These are phyloP conservation scores for Phytopythium mirpurense DNA, from an alignment of 352 stramenopile genomes.

Conservation along the genomic window DNA sequence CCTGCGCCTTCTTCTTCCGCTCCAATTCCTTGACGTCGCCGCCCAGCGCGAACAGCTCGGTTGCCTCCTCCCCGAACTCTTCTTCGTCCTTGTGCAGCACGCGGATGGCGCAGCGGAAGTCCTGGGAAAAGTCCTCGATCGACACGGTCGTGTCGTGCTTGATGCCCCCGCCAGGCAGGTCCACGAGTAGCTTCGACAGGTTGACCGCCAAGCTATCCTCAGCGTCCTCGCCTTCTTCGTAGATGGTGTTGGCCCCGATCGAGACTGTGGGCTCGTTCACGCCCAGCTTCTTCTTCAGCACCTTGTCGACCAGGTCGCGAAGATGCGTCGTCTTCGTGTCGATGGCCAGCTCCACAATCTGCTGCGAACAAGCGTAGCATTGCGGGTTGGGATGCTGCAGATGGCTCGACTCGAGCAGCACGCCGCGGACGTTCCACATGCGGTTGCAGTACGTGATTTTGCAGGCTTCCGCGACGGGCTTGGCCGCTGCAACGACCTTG, in stretches of 20 bases:
- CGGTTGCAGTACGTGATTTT: conserved; percentile 95
- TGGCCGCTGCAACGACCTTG: conserved; percentile 62
- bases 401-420: conserved; percentile 88
- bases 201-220: conserved; percentile 81
- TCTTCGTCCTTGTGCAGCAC: conserved; percentile 64
- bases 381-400: conserved; percentile 90
- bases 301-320: conserved; percentile 67
- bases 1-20: conserved; percentile 13
- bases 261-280: conserved; percentile 89
- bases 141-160: conserved; percentile 89
- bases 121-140: conserved; percentile 95
- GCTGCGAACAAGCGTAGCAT: conserved; percentile 96
- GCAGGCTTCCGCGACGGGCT: conserved; percentile 71
- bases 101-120: conserved; percentile 85
- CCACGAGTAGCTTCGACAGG: conserved; percentile 79
- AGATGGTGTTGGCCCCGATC: conserved; percentile 86
- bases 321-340: conserved; percentile 86
- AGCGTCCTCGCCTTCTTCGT: conserved; percentile 94
- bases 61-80: conserved; percentile 63
- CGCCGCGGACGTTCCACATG: conserved; percentile 86
- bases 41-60: conserved; percentile 71
- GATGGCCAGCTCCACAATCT: conserved; percentile 87
- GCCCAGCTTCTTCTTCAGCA: conserved; percentile 86
- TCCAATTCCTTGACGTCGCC: conserved; percentile 60
- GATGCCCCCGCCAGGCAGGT: conserved; percentile 91